Percentiles rank a stretch among this genome's conserved stretches.
Evolutionary conservation across 306 rosid genomes (phyloP).

Genomic region (Lathyrus oleraceus): DNA sequence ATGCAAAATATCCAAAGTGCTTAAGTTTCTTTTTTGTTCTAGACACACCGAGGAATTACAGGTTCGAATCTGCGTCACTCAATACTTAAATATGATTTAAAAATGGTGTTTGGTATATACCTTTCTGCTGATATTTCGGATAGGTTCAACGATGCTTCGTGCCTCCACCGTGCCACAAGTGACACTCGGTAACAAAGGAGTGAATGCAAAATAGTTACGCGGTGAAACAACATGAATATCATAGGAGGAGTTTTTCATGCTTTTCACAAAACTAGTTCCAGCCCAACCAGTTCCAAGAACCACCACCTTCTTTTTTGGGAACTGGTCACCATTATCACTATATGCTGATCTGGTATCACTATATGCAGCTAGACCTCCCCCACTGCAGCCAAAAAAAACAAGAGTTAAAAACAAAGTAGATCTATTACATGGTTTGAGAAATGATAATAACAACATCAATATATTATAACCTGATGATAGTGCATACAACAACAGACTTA

Average conservation of each 20-base stretch:
- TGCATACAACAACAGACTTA: conserved; percentile 64
- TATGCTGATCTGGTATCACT: conserved; percentile 51
- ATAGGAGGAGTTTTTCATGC: conserved; percentile 51
- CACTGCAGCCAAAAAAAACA: conserved; percentile 46
- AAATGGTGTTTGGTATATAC: conserved; percentile 37
- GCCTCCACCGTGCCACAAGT: conserved; percentile 92
- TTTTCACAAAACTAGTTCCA: conserved; percentile 84
- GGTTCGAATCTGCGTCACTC: too few relatives aligned
- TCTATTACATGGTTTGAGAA: not conserved
- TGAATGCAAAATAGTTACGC: conserved; percentile 91
- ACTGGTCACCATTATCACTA: conserved; percentile 8
- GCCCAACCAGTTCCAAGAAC: conserved; percentile 99
- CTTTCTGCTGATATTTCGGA: conserved; percentile 70
- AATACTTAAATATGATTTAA: too few relatives aligned
- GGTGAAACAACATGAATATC: conserved; percentile 92
- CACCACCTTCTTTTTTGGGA: conserved; percentile 68
- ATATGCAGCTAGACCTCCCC: conserved; percentile 76
- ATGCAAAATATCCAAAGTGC: too few relatives aligned
- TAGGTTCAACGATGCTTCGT: conserved; percentile 89
- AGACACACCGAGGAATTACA: too few relatives aligned
- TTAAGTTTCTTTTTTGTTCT: too few relatives aligned
- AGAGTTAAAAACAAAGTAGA: not conserved
- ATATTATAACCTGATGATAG: conserved; percentile 64
- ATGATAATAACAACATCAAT: not conserved
- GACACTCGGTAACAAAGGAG: conserved; percentile 91